A percentile compares a stretch with the other conserved stretches of the same genome.
These are phyloP conservation scores for Xylaria multiplex DNA, from an alignment of 2,329 filamentous ascomycete species.

Conservation along the genomic window DNA sequence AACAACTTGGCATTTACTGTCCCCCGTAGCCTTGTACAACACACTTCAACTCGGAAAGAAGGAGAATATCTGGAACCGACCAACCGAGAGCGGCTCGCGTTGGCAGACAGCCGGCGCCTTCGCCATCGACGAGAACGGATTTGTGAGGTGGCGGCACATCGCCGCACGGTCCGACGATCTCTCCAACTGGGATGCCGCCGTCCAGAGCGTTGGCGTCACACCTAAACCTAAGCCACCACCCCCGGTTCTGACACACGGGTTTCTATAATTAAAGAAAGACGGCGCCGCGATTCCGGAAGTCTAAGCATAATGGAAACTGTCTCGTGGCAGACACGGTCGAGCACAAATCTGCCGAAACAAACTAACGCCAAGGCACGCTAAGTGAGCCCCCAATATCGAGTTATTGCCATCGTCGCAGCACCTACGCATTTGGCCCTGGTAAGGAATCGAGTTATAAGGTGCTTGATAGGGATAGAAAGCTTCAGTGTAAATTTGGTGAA, in stretches of 20 bases:
- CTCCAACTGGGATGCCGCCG: slow-evolving; percentile 61
- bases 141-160: slow-evolving; percentile 63
- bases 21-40: slow-evolving; percentile 66
- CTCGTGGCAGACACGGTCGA: not conserved
- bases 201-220: slow-evolving; percentile 58
- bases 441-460: not conserved
- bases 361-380: not conserved
- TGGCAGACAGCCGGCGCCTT: slow-evolving; percentile 77
- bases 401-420: not conserved
- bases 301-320: not conserved
- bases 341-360: not conserved
- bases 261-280: slow-evolving; percentile 37
- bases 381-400: not conserved
- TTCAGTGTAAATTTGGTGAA: no score
- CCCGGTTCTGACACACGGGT: slow-evolving; percentile 44
- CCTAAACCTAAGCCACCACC: slow-evolving; percentile 53
- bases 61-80: slow-evolving; percentile 73
- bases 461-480: not conserved
- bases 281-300: not conserved
- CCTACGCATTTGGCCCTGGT: not conserved
- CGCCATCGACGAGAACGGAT: slow-evolving; percentile 64
- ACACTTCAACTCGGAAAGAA: slow-evolving; percentile 66
- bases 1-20: slow-evolving; percentile 70
- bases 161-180: slow-evolving; percentile 63
- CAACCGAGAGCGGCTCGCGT: slow-evolving; percentile 71